Base-by-base conservation (phyloP, 371 early-diverging fungal species). In the Thermomucor indicae-seudaticae region DNA sequence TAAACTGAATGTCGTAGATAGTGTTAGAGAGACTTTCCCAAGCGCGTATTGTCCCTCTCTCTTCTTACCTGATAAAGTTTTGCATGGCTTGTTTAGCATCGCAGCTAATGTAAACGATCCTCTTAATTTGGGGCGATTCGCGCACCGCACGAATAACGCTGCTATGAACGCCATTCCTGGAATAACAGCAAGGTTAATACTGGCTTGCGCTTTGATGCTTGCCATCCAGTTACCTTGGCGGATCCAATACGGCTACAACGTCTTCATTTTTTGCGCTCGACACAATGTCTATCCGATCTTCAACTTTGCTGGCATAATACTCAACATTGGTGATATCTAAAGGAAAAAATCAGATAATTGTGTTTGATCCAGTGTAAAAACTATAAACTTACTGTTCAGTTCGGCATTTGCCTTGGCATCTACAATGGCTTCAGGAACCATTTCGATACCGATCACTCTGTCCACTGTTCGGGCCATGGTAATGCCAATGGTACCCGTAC, bases 401-500 rank as follows among this genome's bases (percentile, higher is more conserved):
- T 57, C 55, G 2, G 90, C 91, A 57, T 92, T 93, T 14, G 46
- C 57, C 52, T 77, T 66, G 6, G 94, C 94, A 62, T 91, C 90
- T 2, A 80, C 75, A 50, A 93, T 70, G 8, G 94, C 91, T 23
- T 79, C 76, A 14, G 66, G 58, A 19, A 81, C 70, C 58, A 91
- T 72, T 51, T 93, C 94, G 29, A 92, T 74, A 5, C 92, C 94
- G 53, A 90, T 57, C 10, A 93, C 89, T 19, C 70, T 61, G 43
- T 84, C 81, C 7, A 89, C 84, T 4, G 58, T 60, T 37, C 71
- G 57, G 1, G 92, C 85, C 83, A 91, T 79, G 11, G 83, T 80
- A 37, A 92, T 81, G 19, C 94, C 94, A 59, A 93, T 91, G 8
- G 90, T 89, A 23, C 92, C 92, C 5, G 92, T 91, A 20, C 94